Base-by-base conservation (phyloP, 2,329 filamentous ascomycete genomes). In the Aquanectria penicillioides region DNA sequence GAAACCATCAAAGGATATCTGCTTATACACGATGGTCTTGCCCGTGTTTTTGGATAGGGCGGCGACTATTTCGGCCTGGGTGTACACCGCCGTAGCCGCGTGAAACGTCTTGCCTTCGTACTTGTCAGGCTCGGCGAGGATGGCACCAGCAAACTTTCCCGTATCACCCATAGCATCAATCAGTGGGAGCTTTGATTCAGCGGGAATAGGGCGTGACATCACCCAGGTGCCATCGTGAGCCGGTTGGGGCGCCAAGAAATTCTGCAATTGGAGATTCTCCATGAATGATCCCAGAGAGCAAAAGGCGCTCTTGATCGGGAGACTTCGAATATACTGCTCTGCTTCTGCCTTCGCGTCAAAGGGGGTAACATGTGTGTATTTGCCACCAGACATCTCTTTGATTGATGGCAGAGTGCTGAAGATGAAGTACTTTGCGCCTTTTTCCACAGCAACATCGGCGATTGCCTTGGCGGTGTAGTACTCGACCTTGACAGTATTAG, bases 321-420 rank as follows among this genome's bases (percentile, higher is more conserved):
- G 70, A 0, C 63, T 62, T 10, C 81, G 79, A 50, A 87, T 84
- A 61, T 87, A 85, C 22, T 74, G 55, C 63, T 86, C 83, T 0
- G 81, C 77, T 29, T 80, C 73, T 6, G 82, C 81, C 63, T 87
- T 87, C 52, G 71, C 74, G 56, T 87, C 84, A 48, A 86, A 86
- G 17, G 79, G 76, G 22, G 71, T 57, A 12, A 77, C 73, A 1
- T 68, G 60, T 2, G 68, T 56, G 22, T 76, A 73, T 15, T 63
- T 71, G 10, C 76, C 77, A 3, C 71, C 71, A 11, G 77, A 73
- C 2, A 78, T 53, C n/a, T 75, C 64, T 1, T 61, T 72, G 26
- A 74, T 56, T 6, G 74, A 66, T 3, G 74, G 69, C 13, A 79
- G 66, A 13, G 74, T 77, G 54, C 77, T 79, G 67, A 75, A 81